Evolutionary conservation across 306 rosid genomes (phyloP).

Genomic region (Ammopiptanthus mongolicus): DNA sequence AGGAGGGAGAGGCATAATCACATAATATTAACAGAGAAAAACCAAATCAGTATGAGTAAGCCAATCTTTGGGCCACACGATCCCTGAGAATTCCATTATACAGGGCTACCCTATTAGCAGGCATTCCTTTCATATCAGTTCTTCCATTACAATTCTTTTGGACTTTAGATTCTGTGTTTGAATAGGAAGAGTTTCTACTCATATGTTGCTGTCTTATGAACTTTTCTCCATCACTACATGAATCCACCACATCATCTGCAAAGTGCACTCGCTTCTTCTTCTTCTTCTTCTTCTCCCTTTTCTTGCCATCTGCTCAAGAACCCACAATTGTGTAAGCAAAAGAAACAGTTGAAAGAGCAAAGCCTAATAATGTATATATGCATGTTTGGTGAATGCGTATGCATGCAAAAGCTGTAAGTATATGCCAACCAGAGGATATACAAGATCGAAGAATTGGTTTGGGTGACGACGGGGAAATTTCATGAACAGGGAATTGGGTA

Average conservation of each 20-base stretch:
- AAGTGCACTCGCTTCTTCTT: slow-evolving; percentile 62
- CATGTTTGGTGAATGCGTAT: not conserved
- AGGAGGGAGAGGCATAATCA: not conserved
- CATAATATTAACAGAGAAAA: slow-evolving; percentile 13
- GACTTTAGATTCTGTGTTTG: slow-evolving; percentile 21
- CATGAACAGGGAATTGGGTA: slow-evolving; percentile 32
- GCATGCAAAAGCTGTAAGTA: too few relatives aligned
- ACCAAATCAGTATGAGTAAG: slow-evolving; percentile 52
- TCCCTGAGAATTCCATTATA: slow-evolving; percentile 85
- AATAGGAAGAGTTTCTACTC: slow-evolving; percentile 1
- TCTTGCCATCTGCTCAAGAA: slow-evolving; percentile 34
- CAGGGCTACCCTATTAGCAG: slow-evolving; percentile 72
- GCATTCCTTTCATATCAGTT: slow-evolving; percentile 48
- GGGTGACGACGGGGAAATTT: slow-evolving; percentile 20
- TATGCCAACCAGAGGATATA: slow-evolving; percentile 59
- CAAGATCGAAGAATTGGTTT: slow-evolving; percentile 67
- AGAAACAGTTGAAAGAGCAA: not conserved
- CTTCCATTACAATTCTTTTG: slow-evolving; percentile 14
- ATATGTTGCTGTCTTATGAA: slow-evolving; percentile 42
- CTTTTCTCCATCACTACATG: slow-evolving; percentile 44
- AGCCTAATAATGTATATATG: too few relatives aligned
- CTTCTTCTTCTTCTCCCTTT: slow-evolving; percentile 16
- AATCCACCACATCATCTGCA: slow-evolving; percentile 67
- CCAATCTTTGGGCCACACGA: slow-evolving; percentile 62
- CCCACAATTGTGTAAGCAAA: not conserved